These are phyloP conservation scores for Hortiboletus campestris DNA, from an alignment of 768 basidiomycete species.

Conservation along the genomic window DNA sequence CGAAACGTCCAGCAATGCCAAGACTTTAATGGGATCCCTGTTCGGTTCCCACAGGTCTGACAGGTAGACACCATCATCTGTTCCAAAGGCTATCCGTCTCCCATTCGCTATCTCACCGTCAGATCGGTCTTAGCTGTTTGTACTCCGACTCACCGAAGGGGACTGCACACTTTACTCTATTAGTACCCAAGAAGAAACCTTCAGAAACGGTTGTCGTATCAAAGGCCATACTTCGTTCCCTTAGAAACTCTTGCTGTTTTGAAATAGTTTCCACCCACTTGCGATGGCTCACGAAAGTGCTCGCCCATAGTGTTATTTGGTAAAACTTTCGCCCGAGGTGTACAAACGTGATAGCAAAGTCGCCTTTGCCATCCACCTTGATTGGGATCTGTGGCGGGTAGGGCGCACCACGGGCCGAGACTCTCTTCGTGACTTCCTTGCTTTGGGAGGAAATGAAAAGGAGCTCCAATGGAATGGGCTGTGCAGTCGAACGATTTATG, in stretches of 20 bases:
- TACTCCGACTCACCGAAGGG: slow-evolving; percentile 66
- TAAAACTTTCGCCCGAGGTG: slow-evolving; percentile 94
- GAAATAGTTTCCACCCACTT: slow-evolving; percentile 94
- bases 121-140: background rate
- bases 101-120: slow-evolving; percentile 59
- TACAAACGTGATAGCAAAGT: slow-evolving; percentile 89
- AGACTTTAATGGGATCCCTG: slow-evolving; percentile 84
- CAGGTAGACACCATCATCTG: slow-evolving; percentile 94
- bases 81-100: slow-evolving; percentile 89
- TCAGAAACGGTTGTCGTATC: slow-evolving; percentile 84
- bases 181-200: slow-evolving; percentile 80
- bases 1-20: slow-evolving; percentile 83
- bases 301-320: slow-evolving; percentile 88
- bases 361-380: slow-evolving; percentile 68
- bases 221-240: slow-evolving; percentile 83
- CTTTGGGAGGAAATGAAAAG: slow-evolving; percentile 72
- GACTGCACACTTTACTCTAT: slow-evolving; percentile 92
- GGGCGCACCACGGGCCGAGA: slow-evolving; percentile 38
- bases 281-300: slow-evolving; percentile 75
- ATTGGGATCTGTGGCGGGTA: slow-evolving; percentile 50
- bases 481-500: background rate
- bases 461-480: slow-evolving; percentile 97
- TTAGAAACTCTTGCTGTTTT: slow-evolving; percentile 83
- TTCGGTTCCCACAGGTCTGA: slow-evolving; percentile 78
- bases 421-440: slow-evolving; percentile 43